Percentiles rank a stretch among this genome's conserved stretches.
These are phyloP conservation scores for Penicillium expansum DNA, from an alignment of 2,329 filamentous ascomycete genomes.

Conservation along the genomic window DNA sequence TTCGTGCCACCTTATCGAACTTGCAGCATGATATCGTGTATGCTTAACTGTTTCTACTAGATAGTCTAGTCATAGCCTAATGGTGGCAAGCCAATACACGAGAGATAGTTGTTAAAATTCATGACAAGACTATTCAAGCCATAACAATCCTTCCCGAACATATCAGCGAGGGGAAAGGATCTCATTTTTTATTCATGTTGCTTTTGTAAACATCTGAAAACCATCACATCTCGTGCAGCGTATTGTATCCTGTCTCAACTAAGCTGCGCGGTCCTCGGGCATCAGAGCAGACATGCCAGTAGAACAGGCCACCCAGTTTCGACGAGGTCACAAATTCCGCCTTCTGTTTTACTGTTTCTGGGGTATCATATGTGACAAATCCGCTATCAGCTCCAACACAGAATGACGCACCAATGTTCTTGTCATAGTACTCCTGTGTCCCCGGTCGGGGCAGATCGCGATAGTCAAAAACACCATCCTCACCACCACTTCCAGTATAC, in stretches of 20 bases:
- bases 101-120: background rate
- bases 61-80: background rate
- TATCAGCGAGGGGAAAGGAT: background rate
- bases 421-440: slow-evolving; percentile 66
- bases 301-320: slow-evolving; percentile 72
- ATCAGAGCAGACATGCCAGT: slow-evolving; percentile 77
- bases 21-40: background rate
- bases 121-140: background rate
- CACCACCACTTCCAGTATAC: slow-evolving; percentile 53
- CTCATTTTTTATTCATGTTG: background rate
- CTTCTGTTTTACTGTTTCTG: slow-evolving; percentile 72
- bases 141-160: background rate
- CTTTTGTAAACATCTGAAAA: background rate
- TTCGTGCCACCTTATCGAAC: background rate
- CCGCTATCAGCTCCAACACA: slow-evolving; percentile 69
- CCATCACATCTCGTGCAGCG: slow-evolving; percentile 46
- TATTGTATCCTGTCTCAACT: slow-evolving; percentile 59
- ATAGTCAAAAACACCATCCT: slow-evolving; percentile 73
- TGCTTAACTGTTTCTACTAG: background rate
- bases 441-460: slow-evolving; percentile 61
- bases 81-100: no score
- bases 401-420: slow-evolving; percentile 65
- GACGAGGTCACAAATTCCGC: slow-evolving; percentile 70
- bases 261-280: slow-evolving; percentile 56
- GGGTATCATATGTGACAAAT: slow-evolving; percentile 77